Base-by-base conservation (phyloP, 2,329 filamentous ascomycete species). In the Fusarium lateritium region DNA sequence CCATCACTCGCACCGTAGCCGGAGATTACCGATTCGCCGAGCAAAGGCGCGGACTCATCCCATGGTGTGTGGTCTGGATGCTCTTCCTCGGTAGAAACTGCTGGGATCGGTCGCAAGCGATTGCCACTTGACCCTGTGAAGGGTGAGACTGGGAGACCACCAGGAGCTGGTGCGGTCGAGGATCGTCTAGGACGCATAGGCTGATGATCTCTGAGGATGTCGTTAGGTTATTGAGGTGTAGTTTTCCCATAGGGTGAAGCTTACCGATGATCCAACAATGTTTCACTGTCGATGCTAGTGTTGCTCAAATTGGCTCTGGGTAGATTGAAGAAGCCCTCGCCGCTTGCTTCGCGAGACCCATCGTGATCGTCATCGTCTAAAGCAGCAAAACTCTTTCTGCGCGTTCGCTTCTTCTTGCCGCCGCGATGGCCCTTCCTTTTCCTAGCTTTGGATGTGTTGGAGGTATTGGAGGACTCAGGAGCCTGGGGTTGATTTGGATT, bases 211-310 rank as follows among this genome's bases (percentile, higher is more conserved):
- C 88, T 89, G 62, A 45, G 7, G 10, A 7, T 7, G 17, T 52
- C 33, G 40, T 50, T 49, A 55, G 46, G 21, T 14, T 24, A 28
- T 38, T 47, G 47, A 34, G 42, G 19, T 26, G 26, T 10, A 28
- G 22, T 26, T n/a, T 31, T 42, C 10, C 40, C 15, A 21, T 24
- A n/a, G 7, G 42, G 34, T 8, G 17, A 13, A 47, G 67, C 81
- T 65, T 81, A 92, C 89, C 94, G 88, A 79, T 98, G 95, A 79
- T 98, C 95, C 19, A 98, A 83, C 71, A 98, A 82, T 9, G 89
- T 91, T 76, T 97, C 91, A 78, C 94, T 98, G 71, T 98, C 95
- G 67, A 98, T 83, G 78, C 95, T 98, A 1, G 92, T 94, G 73
- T 87, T 90, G 81, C 95, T 98, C 67, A 90, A 76, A 76, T 92